These are phyloP conservation scores for Komagataella phaffii DNA, from an alignment of 805 yeast species.

Conservation along the genomic window DNA sequence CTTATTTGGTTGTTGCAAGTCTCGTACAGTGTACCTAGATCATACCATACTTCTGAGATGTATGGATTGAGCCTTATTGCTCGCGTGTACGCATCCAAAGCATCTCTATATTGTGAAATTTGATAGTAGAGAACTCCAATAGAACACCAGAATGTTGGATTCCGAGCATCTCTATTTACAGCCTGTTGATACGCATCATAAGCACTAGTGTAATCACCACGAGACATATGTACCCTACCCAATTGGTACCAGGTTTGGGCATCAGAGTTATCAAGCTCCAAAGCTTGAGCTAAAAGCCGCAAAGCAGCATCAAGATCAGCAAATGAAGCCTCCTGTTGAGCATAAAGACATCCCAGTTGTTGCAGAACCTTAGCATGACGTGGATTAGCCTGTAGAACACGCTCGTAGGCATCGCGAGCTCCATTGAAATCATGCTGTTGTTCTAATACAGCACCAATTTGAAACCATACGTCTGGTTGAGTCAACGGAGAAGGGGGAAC, in stretches of 20 bases:
- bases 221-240: constrained; percentile 94
- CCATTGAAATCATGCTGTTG: constrained; percentile 84
- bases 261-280: constrained; percentile 81
- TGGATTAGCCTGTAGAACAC: constrained; percentile 80
- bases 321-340: constrained; percentile 56
- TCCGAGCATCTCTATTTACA: constrained; percentile 89
- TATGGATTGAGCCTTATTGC: constrained; percentile 94
- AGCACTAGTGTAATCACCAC: constrained; percentile 90
- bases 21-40: constrained; percentile 91
- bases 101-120: constrained; percentile 91
- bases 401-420: constrained; percentile 91
- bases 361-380: constrained; percentile 93
- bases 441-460: constrained; percentile 90
- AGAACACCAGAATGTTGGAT: constrained; percentile 96
- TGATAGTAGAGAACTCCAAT: constrained; percentile 94
- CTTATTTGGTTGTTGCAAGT: constrained; percentile 92
- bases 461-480: constrained; percentile 97
- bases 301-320: constrained; percentile 78
- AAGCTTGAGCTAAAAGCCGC: constrained; percentile 68
- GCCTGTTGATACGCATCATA: constrained; percentile 98
- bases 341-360: constrained; percentile 90
- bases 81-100: constrained; percentile 92
- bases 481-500: constrained; percentile 94
- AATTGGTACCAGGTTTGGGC: constrained; percentile 96
- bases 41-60: constrained; percentile 97